Evolutionary conservation across 1,284 basidiomycete genomes (phyloP).

Genomic region (Nidula niveotomentosa): DNA sequence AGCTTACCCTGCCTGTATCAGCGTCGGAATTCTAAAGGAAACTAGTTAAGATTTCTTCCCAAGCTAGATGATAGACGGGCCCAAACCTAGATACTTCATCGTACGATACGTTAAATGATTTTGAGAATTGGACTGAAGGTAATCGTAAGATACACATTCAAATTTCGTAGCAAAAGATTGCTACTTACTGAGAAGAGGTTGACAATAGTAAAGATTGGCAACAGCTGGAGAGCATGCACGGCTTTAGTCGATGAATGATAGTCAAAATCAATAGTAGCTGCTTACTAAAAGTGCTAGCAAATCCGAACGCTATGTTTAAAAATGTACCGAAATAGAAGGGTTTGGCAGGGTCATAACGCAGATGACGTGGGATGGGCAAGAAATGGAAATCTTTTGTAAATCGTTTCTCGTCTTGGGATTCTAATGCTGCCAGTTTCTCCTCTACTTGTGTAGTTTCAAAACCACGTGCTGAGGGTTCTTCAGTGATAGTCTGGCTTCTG

Average conservation of each 20-base stretch:
- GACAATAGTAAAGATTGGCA: constrained; percentile 73
- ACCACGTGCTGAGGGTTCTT: no score
- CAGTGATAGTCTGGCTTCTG: no score
- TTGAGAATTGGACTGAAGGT: constrained; percentile 47
- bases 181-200: constrained; percentile 63
- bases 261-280: no score
- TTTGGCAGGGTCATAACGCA: constrained; percentile 58
- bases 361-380: constrained; percentile 61
- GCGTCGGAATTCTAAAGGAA: constrained; percentile 40
- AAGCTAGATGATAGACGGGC: neutral
- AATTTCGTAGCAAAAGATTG: neutral
- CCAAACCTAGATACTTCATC: constrained; percentile 55
- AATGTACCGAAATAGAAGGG: constrained; percentile 61
- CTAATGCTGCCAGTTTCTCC: no score
- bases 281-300: constrained; percentile 50
- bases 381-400: constrained; percentile 53
- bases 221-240: constrained; percentile 33
- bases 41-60: neutral
- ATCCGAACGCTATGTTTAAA: constrained; percentile 57
- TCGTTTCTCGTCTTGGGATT: neutral
- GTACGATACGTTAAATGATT: constrained; percentile 57
- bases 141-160: neutral
- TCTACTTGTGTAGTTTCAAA: no score
- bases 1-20: constrained; percentile 48
- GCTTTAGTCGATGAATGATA: no score